Evolutionary conservation across 2,329 filamentous ascomycete genomes (phyloP).

Genomic region (Diaporthe australafricana): DNA sequence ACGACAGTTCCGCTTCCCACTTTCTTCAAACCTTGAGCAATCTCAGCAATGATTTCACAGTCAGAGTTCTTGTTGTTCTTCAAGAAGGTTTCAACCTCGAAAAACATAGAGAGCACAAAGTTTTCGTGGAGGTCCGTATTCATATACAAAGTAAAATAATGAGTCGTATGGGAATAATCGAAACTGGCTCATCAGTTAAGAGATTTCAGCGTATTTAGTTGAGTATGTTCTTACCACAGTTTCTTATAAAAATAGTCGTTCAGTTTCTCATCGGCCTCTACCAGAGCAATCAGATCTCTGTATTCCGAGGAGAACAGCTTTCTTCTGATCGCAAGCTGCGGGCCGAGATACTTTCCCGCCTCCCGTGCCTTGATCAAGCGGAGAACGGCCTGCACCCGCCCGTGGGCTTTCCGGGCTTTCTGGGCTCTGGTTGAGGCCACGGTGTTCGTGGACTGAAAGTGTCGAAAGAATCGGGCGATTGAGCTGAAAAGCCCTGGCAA

Average conservation of each 20-base stretch:
- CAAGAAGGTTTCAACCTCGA: neutral
- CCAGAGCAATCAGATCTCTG: neutral
- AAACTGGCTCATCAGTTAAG: neutral
- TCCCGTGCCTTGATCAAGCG: neutral
- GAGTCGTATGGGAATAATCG: neutral
- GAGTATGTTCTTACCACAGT: neutral
- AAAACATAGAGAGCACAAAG: neutral
- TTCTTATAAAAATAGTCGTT: neutral
- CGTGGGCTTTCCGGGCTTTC: neutral
- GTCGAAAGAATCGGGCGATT: neutral
- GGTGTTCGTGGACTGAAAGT: neutral
- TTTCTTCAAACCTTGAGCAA: neutral
- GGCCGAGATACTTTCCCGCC: neutral
- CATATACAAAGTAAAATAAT: neutral
- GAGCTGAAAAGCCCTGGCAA: neutral
- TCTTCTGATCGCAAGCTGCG: neutral
- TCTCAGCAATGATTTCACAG: neutral
- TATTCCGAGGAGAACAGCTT: neutral
- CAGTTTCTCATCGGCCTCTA: neutral
- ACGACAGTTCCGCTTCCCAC: neutral
- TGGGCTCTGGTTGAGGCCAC: neutral
- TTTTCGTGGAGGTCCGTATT: neutral
- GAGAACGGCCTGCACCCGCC: neutral
- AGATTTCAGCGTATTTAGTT: neutral
- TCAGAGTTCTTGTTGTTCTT: neutral